These are phyloP conservation scores for Cladosporium sp. DNA, from an alignment of 2,329 filamentous ascomycete species.

Conservation along the genomic window DNA sequence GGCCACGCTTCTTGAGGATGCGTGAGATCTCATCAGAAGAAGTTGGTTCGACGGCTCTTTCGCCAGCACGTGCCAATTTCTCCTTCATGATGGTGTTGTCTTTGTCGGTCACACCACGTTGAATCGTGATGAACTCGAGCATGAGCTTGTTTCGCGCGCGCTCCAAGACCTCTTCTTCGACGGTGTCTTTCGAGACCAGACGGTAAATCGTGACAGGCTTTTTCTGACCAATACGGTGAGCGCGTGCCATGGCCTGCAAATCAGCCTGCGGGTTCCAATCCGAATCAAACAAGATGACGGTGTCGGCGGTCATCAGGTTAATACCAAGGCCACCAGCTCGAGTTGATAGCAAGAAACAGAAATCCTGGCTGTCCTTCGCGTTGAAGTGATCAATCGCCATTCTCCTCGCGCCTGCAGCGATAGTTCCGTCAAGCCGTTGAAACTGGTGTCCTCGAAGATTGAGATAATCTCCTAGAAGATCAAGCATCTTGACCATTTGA, in stretches of 20 bases:
- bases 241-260: slow-evolving; percentile 95
- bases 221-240: slow-evolving; percentile 95
- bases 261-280: slow-evolving; percentile 99
- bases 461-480: slow-evolving; percentile 92
- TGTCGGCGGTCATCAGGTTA: slow-evolving; percentile 98
- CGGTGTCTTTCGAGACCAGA: slow-evolving; percentile 94
- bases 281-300: slow-evolving; percentile 95
- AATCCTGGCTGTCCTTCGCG: slow-evolving; percentile 90
- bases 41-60: slow-evolving; percentile 66
- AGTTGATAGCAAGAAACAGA: slow-evolving; percentile 92
- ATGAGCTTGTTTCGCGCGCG: slow-evolving; percentile 95
- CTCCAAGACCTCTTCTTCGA: slow-evolving; percentile 96
- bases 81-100: slow-evolving; percentile 67
- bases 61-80: slow-evolving; percentile 64
- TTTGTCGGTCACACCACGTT: slow-evolving; percentile 93
- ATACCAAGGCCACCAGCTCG: slow-evolving; percentile 96
- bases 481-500: slow-evolving; percentile 98
- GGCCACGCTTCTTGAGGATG: slow-evolving; percentile 95
- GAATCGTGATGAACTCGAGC: slow-evolving; percentile 94
- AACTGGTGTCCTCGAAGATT: slow-evolving; percentile 91
- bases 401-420: slow-evolving; percentile 78
- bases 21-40: slow-evolving; percentile 93
- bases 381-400: slow-evolving; percentile 99
- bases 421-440: slow-evolving; percentile 91
- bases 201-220: slow-evolving; percentile 94